Evolutionary conservation across 1,139 yeast genomes (phyloP).

Genomic region (Geotrichum phurueaensis): DNA sequence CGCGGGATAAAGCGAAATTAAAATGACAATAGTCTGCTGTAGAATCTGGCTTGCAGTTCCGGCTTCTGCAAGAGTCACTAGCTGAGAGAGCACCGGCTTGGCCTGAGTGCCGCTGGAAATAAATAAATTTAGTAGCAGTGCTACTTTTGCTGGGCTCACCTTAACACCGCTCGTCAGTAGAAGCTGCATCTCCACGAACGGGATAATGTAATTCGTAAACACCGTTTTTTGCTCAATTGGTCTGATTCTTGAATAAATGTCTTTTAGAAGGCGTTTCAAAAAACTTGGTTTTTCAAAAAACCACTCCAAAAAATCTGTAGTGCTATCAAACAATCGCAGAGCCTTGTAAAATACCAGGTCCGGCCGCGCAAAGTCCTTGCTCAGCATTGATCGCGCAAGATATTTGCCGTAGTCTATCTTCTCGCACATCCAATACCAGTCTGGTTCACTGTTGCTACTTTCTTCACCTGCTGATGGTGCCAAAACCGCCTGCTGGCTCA

Average conservation of each 20-base stretch:
- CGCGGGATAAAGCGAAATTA: not conserved
- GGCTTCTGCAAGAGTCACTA: constrained; percentile 5
- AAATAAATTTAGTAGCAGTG: not conserved
- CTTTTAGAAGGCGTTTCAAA: not conserved
- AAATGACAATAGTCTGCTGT: constrained; percentile 3
- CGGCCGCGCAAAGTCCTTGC: not conserved
- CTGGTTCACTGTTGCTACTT: not conserved
- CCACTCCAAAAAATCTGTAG: not conserved
- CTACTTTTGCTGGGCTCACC: not conserved
- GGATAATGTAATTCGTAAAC: constrained; percentile 8
- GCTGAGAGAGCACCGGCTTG: constrained; percentile 3
- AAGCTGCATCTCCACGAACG: constrained; percentile 4
- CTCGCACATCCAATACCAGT: constrained; percentile 6
- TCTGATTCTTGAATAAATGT: not conserved
- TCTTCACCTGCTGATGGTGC: not conserved
- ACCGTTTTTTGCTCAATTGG: constrained; percentile 9
- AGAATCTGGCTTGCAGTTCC: not conserved
- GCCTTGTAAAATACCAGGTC: constrained; percentile 4
- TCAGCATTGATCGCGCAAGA: not conserved
- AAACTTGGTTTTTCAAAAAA: not conserved
- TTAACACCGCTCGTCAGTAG: not conserved
- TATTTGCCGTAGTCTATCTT: constrained; percentile 5
- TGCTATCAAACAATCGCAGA: not conserved
- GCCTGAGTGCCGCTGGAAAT: not conserved
- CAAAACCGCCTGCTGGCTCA: constrained; percentile 1